Evolutionary conservation across 371 early-diverging fungal genomes (phyloP).

Genomic region (Rhizomucor pusillus): DNA sequence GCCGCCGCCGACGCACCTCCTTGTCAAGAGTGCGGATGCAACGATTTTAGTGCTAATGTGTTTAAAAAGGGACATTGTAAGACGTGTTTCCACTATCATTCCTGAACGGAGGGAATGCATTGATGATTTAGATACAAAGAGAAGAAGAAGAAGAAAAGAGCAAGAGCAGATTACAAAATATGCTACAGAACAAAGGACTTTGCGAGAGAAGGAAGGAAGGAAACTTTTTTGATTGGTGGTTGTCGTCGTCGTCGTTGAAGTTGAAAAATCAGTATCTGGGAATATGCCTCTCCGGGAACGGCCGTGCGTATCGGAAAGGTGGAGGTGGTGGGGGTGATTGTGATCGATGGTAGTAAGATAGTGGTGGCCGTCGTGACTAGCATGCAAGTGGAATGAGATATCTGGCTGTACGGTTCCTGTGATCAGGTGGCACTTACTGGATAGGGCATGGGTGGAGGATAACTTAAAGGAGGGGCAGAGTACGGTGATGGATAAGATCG

Average conservation of each 20-base stretch:
- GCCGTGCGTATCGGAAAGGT: constrained; percentile 18
- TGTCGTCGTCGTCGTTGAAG: neutral
- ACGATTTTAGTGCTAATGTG: constrained; percentile 63
- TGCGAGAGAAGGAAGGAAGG: neutral
- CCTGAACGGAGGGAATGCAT: no score
- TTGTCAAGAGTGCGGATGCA: constrained; percentile 64
- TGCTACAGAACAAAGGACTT: neutral
- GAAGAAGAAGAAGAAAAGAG: no score
- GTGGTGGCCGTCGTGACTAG: neutral
- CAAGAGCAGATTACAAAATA: constrained; percentile 1
- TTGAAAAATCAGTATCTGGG: constrained; percentile 20
- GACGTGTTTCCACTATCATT: constrained; percentile 68
- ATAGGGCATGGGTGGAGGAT: neutral
- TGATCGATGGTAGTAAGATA: constrained; percentile 1
- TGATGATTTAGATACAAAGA: no score
- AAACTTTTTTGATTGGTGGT: neutral
- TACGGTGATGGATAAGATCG: neutral
- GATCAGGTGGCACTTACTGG: neutral
- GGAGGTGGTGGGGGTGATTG: constrained; percentile 17
- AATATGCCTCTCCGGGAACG: constrained; percentile 22
- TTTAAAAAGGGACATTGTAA: constrained; percentile 68
- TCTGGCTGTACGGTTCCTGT: neutral
- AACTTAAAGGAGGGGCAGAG: neutral
- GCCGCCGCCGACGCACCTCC: constrained; percentile 2
- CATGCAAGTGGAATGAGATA: neutral